Evolutionary conservation across 2,329 filamentous ascomycete genomes (phyloP), one percentile per base, ranked within the genome.

Genomic region (Claviceps paspali): DNA sequence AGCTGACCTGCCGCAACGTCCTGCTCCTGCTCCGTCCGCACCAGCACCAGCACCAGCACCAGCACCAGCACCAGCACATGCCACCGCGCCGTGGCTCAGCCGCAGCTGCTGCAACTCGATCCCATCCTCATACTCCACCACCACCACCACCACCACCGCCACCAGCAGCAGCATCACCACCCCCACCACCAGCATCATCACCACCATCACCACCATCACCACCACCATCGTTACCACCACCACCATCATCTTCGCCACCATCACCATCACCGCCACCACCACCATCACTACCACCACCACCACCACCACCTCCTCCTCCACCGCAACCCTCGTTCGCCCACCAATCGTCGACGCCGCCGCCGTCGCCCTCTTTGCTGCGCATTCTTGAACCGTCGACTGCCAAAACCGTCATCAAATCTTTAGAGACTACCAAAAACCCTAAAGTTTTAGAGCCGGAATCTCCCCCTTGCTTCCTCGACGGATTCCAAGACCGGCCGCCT

Each of bases 61-160:
- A n/a, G n/a, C n/a, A n/a, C n/a, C n/a, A n/a, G n/a, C n/a, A n/a
- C n/a, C 19, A 30, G 33, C 26, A 17, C 21, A 8, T n/a, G n/a
- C n/a, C n/a, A n/a, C n/a, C n/a, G n/a, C n/a, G n/a, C n/a, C n/a
- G n/a, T n/a, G n/a, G n/a, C n/a, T n/a, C n/a, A n/a, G 18, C 5
- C 29, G 29, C 29, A 32, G n/a, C 29, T 21, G 29, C 33, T 34
- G 28, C 40, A 36, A 34, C 40, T 35, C 41, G 31, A 39, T 39
- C 17, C 38, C 43, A 30, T 36, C 41, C 23, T 43, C 41, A 38
- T 32, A n/a, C n/a, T n/a, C 44, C 30, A 22, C 21, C 26, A 33
- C 24, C 24, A 11, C 31, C 37, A n/a, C 33, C 39, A 17, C 29
- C 15, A 30, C 14, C n/a, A n/a, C 7, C 31, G 11, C n/a, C 7